These are phyloP conservation scores for Aurinia saxatilis DNA, from an alignment of 345 rosid genomes.

Conservation along the genomic window DNA sequence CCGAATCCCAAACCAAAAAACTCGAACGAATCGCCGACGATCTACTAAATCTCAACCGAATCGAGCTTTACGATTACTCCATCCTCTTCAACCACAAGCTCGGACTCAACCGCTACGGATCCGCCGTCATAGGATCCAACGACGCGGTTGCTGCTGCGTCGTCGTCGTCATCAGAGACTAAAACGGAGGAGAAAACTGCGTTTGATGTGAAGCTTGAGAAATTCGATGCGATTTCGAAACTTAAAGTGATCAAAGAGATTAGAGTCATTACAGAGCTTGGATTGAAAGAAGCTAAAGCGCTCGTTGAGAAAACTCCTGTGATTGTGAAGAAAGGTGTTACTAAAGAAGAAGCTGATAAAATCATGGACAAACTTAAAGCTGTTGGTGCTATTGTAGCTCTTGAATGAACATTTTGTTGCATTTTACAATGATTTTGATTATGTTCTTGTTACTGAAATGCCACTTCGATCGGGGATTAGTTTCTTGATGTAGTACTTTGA, in stretches of 20 bases:
- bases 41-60: conserved; percentile 55
- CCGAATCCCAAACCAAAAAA: conserved; percentile 51
- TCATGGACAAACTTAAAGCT: conserved; percentile 61
- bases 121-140: conserved; percentile 31
- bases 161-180: conserved; percentile 32
- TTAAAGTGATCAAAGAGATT: conserved; percentile 79
- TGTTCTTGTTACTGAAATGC: conserved; percentile 38
- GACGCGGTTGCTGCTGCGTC: conserved; percentile 27
- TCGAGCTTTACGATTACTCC: conserved; percentile 69
- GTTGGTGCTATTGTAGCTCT: conserved; percentile 63
- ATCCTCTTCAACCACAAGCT: conserved; percentile 67
- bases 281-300: conserved; percentile 70
- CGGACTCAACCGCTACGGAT: conserved; percentile 65
- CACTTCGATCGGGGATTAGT: conserved; percentile 56
- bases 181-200: conserved; percentile 59
- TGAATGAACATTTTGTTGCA: conserved; percentile 40
- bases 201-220: conserved; percentile 87
- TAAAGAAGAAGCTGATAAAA: conserved; percentile 60
- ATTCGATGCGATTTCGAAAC: conserved; percentile 58
- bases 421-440: no score
- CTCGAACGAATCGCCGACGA: conserved; percentile 83
- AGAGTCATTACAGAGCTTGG: conserved; percentile 78
- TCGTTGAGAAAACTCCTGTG: conserved; percentile 82
- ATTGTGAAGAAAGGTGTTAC: conserved; percentile 62
- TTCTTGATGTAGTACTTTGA: conserved; percentile 80